These are phyloP conservation scores for Thyridium curvatum DNA, from an alignment of 2,329 filamentous ascomycete genomes.

Conservation along the genomic window DNA sequence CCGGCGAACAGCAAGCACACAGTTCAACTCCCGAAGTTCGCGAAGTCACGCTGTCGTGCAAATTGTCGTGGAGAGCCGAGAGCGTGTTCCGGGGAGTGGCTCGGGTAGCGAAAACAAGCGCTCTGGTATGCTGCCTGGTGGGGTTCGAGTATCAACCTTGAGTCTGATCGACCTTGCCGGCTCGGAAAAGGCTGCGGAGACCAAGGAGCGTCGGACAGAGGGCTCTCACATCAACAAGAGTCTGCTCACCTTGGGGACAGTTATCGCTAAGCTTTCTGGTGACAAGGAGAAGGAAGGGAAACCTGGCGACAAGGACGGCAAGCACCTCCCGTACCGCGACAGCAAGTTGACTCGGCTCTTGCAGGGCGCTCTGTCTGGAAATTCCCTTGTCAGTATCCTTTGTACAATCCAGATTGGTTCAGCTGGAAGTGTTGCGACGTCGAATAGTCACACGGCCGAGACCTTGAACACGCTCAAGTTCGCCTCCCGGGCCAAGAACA, in stretches of 20 bases:
- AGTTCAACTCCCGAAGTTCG: conserved; percentile 94
- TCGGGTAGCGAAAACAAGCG: conserved; percentile 52
- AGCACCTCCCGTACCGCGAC: conserved; percentile 93
- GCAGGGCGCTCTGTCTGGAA: conserved; percentile 86
- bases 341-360: conserved; percentile 93
- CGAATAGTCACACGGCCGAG: conserved; percentile 73
- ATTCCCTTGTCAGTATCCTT: conserved; percentile 92
- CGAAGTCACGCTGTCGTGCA: conserved; percentile 98
- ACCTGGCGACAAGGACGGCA: conserved; percentile 71
- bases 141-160: conserved; percentile 89
- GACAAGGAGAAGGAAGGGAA: conserved; percentile 77
- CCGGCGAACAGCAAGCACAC: conserved; percentile 84
- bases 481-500: conserved; percentile 94
- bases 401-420: conserved; percentile 93
- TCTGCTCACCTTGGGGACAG: conserved; percentile 86
- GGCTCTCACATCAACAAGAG: conserved; percentile 99
- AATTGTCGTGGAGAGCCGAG: conserved; percentile 94
- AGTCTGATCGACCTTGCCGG: conserved; percentile 95
- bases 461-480: conserved; percentile 97
- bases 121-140: conserved; percentile 68
- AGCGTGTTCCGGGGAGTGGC: conserved; percentile 60
- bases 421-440: conserved; percentile 61
- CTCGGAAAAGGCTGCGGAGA: conserved; percentile 91
- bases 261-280: conserved; percentile 88
- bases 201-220: conserved; percentile 88